phyloP scores from a whole-genome alignment of 208 protist species.

The Porcisia hertigi region DNA sequence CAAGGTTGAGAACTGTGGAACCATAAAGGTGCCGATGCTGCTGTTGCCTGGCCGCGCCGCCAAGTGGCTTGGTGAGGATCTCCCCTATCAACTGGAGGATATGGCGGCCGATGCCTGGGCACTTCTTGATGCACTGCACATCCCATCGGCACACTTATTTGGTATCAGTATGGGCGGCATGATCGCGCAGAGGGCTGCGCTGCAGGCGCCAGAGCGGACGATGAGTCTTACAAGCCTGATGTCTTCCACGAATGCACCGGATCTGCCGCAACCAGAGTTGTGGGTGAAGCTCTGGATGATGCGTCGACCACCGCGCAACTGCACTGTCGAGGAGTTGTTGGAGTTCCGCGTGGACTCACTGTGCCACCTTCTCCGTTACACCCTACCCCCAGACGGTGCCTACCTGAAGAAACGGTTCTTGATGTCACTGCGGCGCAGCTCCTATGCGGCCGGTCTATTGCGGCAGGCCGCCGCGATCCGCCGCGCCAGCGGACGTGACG shows the following conservation, averaged over 20 bases:
- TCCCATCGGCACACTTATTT: constrained; percentile 67
- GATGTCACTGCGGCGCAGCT: constrained; percentile 58
- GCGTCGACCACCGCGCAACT: constrained; percentile 54
- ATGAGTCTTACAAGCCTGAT: constrained; percentile 73
- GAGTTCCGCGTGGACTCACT: constrained; percentile 66
- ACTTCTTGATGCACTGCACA: constrained; percentile 54
- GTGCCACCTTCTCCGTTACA: constrained; percentile 44
- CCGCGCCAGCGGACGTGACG: constrained; percentile 51
- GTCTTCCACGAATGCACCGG: constrained; percentile 75
- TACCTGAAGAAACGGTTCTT: constrained; percentile 68
- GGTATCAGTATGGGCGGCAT: constrained; percentile 87
- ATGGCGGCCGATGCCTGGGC: constrained; percentile 69
- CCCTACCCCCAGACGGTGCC: constrained; percentile 53
- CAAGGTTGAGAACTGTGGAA: constrained; percentile 58
- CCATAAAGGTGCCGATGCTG: constrained; percentile 46
- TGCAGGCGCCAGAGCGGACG: constrained; percentile 59
- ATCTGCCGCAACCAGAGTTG: constrained; percentile 66
- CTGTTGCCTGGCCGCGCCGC: constrained; percentile 49
- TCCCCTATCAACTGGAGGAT: constrained; percentile 73
- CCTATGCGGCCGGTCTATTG: constrained; percentile 60
- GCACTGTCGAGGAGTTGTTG: constrained; percentile 66
- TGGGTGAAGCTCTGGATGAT: constrained; percentile 84
- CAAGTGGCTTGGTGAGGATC: constrained; percentile 56
- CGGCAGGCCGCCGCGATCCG: constrained; percentile 73
- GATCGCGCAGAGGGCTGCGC: constrained; percentile 64